phyloP scores from a whole-genome alignment of 2,329 filamentous ascomycete genomes.

The Ploettnerulaceae sp. region DNA sequence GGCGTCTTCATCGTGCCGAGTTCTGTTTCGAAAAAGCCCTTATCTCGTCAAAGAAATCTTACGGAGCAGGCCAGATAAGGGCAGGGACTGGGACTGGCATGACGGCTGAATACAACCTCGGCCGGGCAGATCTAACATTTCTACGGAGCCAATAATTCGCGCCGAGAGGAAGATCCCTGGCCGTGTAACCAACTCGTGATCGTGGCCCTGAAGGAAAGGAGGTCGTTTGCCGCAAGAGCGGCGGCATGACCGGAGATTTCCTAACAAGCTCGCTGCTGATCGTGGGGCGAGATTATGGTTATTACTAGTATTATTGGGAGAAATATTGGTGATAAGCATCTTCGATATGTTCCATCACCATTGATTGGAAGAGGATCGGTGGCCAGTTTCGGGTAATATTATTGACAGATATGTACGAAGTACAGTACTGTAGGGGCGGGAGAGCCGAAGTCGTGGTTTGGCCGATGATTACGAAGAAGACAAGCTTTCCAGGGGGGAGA shows the following conservation, averaged over 20 bases:
- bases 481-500: no score
- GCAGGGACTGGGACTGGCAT: no score
- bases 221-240: slow-evolving; percentile 1
- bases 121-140: slow-evolving; percentile 2
- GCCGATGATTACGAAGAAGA: no score
- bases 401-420: no score
- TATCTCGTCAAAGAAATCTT: slow-evolving; percentile 8
- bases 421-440: no score
- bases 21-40: slow-evolving; percentile 5
- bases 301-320: neutral
- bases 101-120: slow-evolving; percentile 14
- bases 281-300: slow-evolving; percentile 9
- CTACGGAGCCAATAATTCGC: no score
- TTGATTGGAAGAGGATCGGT: no score
- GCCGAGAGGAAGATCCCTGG: slow-evolving; percentile 2
- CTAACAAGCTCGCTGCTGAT: neutral
- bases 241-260: slow-evolving; percentile 13
- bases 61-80: slow-evolving; percentile 6
- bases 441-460: no score
- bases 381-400: no score
- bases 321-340: no score
- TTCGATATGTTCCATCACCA: no score
- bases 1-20: no score
- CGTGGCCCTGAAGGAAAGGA: slow-evolving; percentile 9
- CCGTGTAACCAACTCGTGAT: slow-evolving; percentile 3